Evolutionary conservation across 179 eudicot species (phyloP), one percentile per base, ranked within the genome.

Genomic region (Beta corolliflora): DNA sequence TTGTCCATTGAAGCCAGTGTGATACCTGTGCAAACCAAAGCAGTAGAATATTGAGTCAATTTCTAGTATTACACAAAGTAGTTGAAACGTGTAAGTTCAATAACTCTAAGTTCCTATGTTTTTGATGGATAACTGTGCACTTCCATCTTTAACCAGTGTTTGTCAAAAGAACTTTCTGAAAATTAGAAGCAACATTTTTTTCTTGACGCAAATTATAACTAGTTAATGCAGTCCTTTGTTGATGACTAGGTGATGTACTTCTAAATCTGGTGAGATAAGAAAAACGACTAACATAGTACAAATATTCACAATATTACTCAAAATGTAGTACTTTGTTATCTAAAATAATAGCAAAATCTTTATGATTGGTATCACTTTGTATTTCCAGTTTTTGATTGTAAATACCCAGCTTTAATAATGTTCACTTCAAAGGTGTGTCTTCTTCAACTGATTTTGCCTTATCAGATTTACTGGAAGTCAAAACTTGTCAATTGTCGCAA

Each of bases 1-100:
- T 67, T 78, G 25, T 31, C 82, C 79, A 74, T 83, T 29, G 21
- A 45, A 50, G 55, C 18, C 70, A 52, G 66, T 13, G 6, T 73
- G 44, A 7, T 19, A 81, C n/a, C 75, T 73, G 23, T 3, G 4
- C 25, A 15, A 54, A 75, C 70, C 80, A 76, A 66, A 14, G 36
- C 36, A 74, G 12, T 13, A 14, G 59, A 70, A 7, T 14, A n/a
- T 53, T 31, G 44, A 50, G 63, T 29, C 58, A 53, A 71, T 50
- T 7, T 71, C 9, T 11, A 50, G 3, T 9, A 11, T 72, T 73
- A 10, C 18, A 72, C 45, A 72, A 6, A 50, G 8, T 2, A 23
- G 18, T 52, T 23, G 59, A 50, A 72, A 50, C n/a, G 9, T 48
- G 75, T 71, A 21, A 21, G 14, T 13, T 68, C 50, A 31, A 36